Percentiles rank a stretch among this genome's conserved stretches.
phyloP scores from a whole-genome alignment of 495 filamentous ascomycete genomes.

The Tirmania nivea region DNA sequence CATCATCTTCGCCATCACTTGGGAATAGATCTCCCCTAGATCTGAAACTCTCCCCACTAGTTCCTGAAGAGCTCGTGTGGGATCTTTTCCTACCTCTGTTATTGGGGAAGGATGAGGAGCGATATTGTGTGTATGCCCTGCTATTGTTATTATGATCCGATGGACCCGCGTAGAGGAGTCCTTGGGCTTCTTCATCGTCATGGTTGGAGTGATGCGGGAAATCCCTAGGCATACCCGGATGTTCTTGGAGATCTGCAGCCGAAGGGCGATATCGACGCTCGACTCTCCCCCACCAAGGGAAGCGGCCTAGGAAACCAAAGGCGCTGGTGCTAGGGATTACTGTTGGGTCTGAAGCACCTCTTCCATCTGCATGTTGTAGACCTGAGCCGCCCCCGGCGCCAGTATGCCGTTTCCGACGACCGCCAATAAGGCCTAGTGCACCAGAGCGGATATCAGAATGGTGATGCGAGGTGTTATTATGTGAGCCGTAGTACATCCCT shows the following conservation, averaged over 20 bases:
- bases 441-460: background rate
- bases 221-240: constrained; percentile 44
- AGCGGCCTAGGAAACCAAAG: constrained; percentile 61
- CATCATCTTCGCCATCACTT: constrained; percentile 82
- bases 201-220: constrained; percentile 49
- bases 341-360: constrained; percentile 44
- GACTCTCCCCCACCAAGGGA: constrained; percentile 52
- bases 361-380: background rate
- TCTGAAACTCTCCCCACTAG: constrained; percentile 70
- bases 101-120: background rate
- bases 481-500: constrained; percentile 10
- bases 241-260: constrained; percentile 76
- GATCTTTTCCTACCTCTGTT: constrained; percentile 37
- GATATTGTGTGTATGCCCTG: background rate
- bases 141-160: background rate
- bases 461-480: background rate
- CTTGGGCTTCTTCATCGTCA: constrained; percentile 23
- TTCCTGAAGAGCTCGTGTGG: constrained; percentile 56
- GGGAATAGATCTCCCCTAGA: constrained; percentile 88
- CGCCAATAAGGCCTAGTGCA: constrained; percentile 6
- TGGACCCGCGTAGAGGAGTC: background rate
- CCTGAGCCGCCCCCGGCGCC: constrained; percentile 13
- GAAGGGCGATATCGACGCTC: constrained; percentile 72
- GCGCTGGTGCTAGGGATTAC: constrained; percentile 73
- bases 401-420: background rate